A percentile compares a stretch with the other conserved stretches of the same genome.
These are phyloP conservation scores for Aspergillus saccharolyticus DNA, from an alignment of 495 filamentous ascomycete genomes.

Conservation along the genomic window DNA sequence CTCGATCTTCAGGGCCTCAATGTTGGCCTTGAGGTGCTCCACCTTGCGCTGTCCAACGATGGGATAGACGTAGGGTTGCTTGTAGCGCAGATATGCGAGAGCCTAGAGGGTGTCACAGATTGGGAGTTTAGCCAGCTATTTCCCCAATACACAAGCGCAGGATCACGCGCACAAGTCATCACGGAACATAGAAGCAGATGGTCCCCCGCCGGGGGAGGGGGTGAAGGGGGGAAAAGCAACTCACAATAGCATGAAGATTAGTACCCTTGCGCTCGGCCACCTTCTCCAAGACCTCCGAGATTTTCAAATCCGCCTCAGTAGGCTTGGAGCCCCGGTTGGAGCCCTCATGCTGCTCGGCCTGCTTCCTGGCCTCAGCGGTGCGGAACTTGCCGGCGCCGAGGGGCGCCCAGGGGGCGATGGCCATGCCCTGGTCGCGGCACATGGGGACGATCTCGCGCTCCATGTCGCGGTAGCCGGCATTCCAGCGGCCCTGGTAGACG, in stretches of 20 bases:
- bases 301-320: constrained; percentile 11
- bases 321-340: constrained; percentile 1
- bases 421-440: constrained; percentile 54
- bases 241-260: constrained; percentile 12
- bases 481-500: constrained; percentile 65
- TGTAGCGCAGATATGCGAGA: constrained; percentile 68
- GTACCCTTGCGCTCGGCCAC: constrained; percentile 10
- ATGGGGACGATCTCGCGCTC: constrained; percentile 57
- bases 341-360: neutral
- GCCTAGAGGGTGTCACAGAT: constrained; percentile 29
- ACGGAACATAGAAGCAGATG: no score
- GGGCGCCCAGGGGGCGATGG: constrained; percentile 48
- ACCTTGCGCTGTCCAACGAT: constrained; percentile 65
- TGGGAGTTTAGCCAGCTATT: no score
- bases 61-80: constrained; percentile 72
- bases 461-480: constrained; percentile 46
- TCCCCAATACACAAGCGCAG: no score
- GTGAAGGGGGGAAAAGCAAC: neutral
- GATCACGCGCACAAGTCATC: neutral
- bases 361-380: constrained; percentile 26
- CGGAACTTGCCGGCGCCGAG: constrained; percentile 52
- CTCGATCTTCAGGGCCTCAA: constrained; percentile 51
- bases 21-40: constrained; percentile 60
- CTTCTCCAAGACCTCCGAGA: constrained; percentile 12
- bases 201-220: no score